Conservation (phyloP, 129 eudicot species). For the Smallanthus sonchifolius region DNA sequence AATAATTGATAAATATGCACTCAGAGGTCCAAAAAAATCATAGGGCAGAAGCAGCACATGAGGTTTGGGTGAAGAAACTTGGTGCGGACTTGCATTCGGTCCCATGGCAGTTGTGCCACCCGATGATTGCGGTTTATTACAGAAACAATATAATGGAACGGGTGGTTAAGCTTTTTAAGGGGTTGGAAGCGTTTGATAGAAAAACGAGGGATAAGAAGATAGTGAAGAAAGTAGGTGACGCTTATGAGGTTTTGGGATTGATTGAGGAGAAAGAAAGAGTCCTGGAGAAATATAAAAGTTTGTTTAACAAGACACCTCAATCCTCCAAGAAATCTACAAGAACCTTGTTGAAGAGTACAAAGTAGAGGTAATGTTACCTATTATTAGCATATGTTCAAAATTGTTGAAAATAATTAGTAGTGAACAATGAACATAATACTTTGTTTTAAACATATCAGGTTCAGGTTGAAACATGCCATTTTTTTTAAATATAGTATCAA, state of each 20-base stretch:
- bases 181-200: conserved; percentile 61
- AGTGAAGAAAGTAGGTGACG: conserved; percentile 77
- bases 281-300: conserved; percentile 57
- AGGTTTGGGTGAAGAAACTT: conserved; percentile 64
- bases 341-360: not conserved
- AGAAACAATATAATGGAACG: conserved; percentile 62
- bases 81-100: conserved; percentile 63
- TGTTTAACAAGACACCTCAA: conserved; percentile 33
- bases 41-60: conserved; percentile 64
- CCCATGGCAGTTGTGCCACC: conserved; percentile 63
- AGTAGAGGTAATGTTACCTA: not conserved
- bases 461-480: too few species aligned
- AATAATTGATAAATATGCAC: too few species aligned
- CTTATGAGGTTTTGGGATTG: conserved; percentile 67
- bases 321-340: conserved; percentile 26
- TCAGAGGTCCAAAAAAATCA: not conserved
- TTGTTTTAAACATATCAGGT: not conserved
- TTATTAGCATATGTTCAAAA: not conserved
- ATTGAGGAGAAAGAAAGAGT: conserved; percentile 59
- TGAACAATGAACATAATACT: not conserved
- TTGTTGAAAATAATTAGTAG: not conserved
- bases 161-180: conserved; percentile 59
- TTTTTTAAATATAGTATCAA: too few species aligned
- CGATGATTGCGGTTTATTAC: conserved; percentile 60
- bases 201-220: conserved; percentile 62